Conservation (phyloP, 2,329 filamentous ascomycete species). For the Chaetomium sp. region DNA sequence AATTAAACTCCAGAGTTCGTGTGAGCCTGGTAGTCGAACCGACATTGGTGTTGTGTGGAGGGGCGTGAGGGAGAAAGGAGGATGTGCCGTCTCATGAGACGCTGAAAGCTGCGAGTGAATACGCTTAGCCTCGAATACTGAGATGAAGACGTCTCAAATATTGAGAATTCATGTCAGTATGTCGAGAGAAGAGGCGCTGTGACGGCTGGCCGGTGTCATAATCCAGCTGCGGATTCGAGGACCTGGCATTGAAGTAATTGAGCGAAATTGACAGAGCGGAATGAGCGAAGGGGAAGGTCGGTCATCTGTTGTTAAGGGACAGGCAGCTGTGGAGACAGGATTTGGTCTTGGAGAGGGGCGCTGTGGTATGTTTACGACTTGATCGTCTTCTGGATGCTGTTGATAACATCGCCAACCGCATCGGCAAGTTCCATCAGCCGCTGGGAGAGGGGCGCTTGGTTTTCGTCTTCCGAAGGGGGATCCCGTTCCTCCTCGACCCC, state of each 20-base stretch:
- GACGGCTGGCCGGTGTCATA: neutral
- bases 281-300: neutral
- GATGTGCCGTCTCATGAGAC: neutral
- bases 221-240: neutral
- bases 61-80: neutral
- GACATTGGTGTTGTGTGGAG: neutral
- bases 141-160: no score
- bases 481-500: neutral
- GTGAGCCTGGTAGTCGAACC: neutral
- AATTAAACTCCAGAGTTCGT: neutral
- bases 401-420: neutral
- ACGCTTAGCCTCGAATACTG: no score
- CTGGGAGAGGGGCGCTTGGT: slow-evolving; percentile 4
- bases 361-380: neutral
- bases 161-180: no score
- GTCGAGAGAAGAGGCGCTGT: neutral
- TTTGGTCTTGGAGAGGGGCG: neutral
- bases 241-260: neutral
- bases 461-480: neutral
- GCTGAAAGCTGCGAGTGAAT: no score
- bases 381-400: neutral
- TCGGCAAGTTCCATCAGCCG: neutral
- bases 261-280: neutral
- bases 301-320: neutral
- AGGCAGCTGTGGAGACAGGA: neutral